Evolutionary conservation across 176 grass and related monocot species (phyloP), one percentile per base, ranked within the genome.

Genomic region (Oryza glumipatula): DNA sequence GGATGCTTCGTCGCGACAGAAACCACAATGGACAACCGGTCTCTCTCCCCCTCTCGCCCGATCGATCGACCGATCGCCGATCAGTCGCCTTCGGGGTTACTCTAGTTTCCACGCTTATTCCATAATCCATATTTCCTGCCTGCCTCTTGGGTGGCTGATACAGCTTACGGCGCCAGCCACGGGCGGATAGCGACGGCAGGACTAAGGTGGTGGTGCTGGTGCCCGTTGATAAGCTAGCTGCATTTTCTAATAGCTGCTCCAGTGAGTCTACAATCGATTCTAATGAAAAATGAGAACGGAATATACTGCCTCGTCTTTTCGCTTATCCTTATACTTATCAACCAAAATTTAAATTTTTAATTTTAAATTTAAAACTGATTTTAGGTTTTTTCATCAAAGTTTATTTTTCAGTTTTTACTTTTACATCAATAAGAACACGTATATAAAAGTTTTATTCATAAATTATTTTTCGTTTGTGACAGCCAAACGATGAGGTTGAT

Each of bases 1-100:
- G 22, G 89, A 22, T 65, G 84, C 71, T 90, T 90, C 89, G 48
- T 63, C 8, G 38, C 48, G 75, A 79, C 24, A 73, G 48, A 82
- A 76, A 78, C 67, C 56, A 21, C 54, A n/a, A n/a, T 58, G 54
- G 54, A 58, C 19, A 21, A n/a, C 17, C 21, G 54, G 17, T 58
- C 54, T n/a, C 54, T 58, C 19, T 56, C 51, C 5, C 16, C 0
- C 14, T 19, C 51, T 4, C 47, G 47, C 47, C 12, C 47, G 11
- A 14, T 12, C 51, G 15, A 56, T 7, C 47, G 11, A 14, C 3
- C 51, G 15, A 56, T 19, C 15, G 5, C 16, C 51, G 15, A 56
- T 3, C 51, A 19, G 15, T 56, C 16, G 15, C 51, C 51, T 56
- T 56, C 51, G 51, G 17, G 6, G 52, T 56, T 58, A 21, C 0